Conservation (phyloP, 495 filamentous ascomycete genomes). For the Darksidea phi region DNA sequence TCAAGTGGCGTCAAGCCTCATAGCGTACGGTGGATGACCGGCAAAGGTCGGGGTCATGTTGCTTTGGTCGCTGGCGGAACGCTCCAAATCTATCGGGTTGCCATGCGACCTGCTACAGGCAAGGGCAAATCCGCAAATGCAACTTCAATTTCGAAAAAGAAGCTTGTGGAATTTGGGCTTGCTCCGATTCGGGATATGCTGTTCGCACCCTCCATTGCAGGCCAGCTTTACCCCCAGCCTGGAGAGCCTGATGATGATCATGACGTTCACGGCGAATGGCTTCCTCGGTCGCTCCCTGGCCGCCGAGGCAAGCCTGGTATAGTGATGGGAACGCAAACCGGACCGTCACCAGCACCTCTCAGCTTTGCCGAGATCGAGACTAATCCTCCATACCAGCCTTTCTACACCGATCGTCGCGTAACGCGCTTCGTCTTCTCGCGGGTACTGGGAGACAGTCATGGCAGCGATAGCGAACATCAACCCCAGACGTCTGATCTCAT, state of each 20-base stretch:
- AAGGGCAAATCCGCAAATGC: constrained; percentile 32
- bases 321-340: not conserved
- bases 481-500: constrained; percentile 25
- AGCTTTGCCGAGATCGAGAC: constrained; percentile 92
- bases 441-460: constrained; percentile 2
- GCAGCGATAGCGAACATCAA: constrained; percentile 29
- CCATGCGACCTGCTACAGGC: constrained; percentile 28
- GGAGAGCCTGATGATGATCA: constrained; percentile 12
- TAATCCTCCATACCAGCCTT: constrained; percentile 83
- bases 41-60: constrained; percentile 35
- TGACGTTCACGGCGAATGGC: constrained; percentile 34
- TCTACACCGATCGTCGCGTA: constrained; percentile 82
- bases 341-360: constrained; percentile 42
- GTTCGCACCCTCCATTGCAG: constrained; percentile 28
- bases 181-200: constrained; percentile 23
- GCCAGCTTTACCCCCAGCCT: constrained; percentile 14
- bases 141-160: constrained; percentile 35
- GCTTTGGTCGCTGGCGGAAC: constrained; percentile 36
- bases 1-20: constrained; percentile 26
- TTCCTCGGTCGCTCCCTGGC: constrained; percentile 28
- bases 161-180: constrained; percentile 32
- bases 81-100: constrained; percentile 31
- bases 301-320: constrained; percentile 8
- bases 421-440: constrained; percentile 60
- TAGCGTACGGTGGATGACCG: constrained; percentile 36